Evolutionary conservation across 345 rosid species (phyloP).

Genomic region (Corchorus olitorius): DNA sequence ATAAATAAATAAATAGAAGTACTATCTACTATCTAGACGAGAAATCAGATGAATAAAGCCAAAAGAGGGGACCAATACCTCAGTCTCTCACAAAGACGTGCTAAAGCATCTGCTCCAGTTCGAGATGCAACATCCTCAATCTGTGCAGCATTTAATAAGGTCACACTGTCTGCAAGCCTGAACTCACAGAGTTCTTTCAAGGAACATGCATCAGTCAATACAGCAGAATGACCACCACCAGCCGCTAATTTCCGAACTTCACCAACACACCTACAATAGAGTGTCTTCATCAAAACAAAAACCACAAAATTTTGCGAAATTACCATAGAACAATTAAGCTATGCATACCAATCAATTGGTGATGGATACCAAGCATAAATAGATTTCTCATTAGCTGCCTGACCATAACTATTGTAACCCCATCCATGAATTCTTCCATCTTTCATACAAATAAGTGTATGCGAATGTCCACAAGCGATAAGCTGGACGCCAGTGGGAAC

Average conservation of each 20-base stretch:
- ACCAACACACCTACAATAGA: slow-evolving; percentile 77
- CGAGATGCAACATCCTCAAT: slow-evolving; percentile 85
- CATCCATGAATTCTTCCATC: slow-evolving; percentile 93
- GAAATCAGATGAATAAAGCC: not conserved
- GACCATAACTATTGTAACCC: slow-evolving; percentile 98
- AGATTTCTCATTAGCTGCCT: slow-evolving; percentile 90
- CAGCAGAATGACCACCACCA: slow-evolving; percentile 98
- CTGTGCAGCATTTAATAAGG: slow-evolving; percentile 64
- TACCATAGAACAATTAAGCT: slow-evolving; percentile 16
- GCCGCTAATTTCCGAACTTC: slow-evolving; percentile 92
- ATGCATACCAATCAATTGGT: slow-evolving; percentile 88
- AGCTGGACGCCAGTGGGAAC: slow-evolving; percentile 68
- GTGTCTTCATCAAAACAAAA: slow-evolving; percentile 16
- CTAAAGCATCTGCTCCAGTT: slow-evolving; percentile 87
- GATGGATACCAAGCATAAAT: slow-evolving; percentile 96
- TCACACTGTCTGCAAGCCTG: slow-evolving; percentile 76
- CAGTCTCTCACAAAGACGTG: slow-evolving; percentile 87
- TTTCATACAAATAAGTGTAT: slow-evolving; percentile 67
- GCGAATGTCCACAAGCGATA: slow-evolving; percentile 96
- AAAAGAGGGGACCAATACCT: slow-evolving; percentile 43
- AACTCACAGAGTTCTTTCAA: slow-evolving; percentile 93
- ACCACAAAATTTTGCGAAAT: slow-evolving; percentile 21
- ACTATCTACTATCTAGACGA: not conserved
- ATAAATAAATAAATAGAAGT: not conserved
- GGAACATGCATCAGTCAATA: slow-evolving; percentile 91